A percentile compares a stretch with the other conserved stretches of the same genome.
phyloP scores from a whole-genome alignment of 129 eudicot genomes.

The Flaveria robusta region DNA sequence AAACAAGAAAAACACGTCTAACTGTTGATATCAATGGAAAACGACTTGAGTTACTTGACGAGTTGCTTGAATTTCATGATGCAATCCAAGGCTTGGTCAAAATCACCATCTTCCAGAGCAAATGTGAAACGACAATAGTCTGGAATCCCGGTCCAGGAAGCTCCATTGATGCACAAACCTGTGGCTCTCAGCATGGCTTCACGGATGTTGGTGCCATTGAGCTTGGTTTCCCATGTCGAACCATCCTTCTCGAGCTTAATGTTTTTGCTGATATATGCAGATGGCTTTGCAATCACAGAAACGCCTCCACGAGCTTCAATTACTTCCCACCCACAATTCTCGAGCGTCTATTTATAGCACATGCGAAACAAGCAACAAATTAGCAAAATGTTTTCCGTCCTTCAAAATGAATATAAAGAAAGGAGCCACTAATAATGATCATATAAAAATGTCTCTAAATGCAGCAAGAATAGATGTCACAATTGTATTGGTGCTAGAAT shows the following conservation, averaged over 20 bases:
- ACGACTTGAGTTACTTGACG: conserved; percentile 30
- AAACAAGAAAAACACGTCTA: not conserved
- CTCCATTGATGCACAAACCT: conserved; percentile 82
- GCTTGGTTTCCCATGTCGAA: conserved; percentile 51
- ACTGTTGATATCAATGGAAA: not conserved
- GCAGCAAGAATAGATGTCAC: not conserved
- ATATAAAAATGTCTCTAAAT: not conserved
- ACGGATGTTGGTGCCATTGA: conserved; percentile 72
- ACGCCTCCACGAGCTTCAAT: conserved; percentile 77
- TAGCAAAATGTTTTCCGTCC: not conserved
- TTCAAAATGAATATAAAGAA: not conserved
- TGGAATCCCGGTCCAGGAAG: conserved; percentile 94
- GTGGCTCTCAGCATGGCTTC: conserved; percentile 82
- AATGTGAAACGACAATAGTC: conserved; percentile 86
- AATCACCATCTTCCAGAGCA: conserved; percentile 72
- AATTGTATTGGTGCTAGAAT: too few relatives aligned
- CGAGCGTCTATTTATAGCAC: conserved; percentile 55
- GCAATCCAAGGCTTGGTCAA: conserved; percentile 70
- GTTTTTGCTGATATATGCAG: conserved; percentile 65
- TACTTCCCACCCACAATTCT: conserved; percentile 92
- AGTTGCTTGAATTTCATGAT: conserved; percentile 60
- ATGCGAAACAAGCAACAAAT: conserved; percentile 14
- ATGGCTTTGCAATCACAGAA: conserved; percentile 84
- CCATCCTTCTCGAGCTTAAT: conserved; percentile 45
- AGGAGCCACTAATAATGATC: not conserved